Base-by-base conservation (phyloP, 2,329 filamentous ascomycete species). In the Biscogniauxia sp. region DNA sequence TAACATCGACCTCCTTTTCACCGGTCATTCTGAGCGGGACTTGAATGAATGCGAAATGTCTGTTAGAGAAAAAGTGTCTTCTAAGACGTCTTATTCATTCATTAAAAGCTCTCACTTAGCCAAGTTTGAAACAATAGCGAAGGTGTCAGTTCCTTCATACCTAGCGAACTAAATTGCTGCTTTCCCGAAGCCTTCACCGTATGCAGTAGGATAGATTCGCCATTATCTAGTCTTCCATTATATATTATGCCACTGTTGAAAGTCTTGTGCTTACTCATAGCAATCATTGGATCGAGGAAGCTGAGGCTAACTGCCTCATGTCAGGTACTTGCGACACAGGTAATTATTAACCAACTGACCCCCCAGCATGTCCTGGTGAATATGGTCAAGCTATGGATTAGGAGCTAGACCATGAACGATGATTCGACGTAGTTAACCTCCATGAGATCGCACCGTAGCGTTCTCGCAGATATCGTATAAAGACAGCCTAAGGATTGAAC, bases 321-420 rank as follows among this genome's bases (percentile, higher is more conserved):
- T 7, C 32, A 37, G 76, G 56, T 77, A 77, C 25, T 76, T 71
- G 15, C 80, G 75, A 59, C 80, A 77, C 2, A 82, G 77, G 53
- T 77, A 77, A 11, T 77, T 74, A 15, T 70, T 67, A 20, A 78
- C 79, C 1, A 82, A 66, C 50, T 80, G 78, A 0, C 79, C 80
- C 61, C 85, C 83, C 60, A 81, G 77, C 82, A 83, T 85, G 66
- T 84, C 83, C 0, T 68, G 72, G 23, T 77, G 81, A 23, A 73
- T 70, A 61, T 85, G 82, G 26, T 85, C 82, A 82, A 86, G 2
- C 79, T 76, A 61, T 85, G 85, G 0, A 76, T 74, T 1, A 83
- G 83, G 26, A 86, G 68, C 32, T 37, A 15, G 32, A 7, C 6
- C 32, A 37, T 37, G 8, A 7, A 7, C 32, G 32, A 7, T 37